phyloP scores from a whole-genome alignment of 164 flowering plant genomes.

The Liriodendron chinense region DNA sequence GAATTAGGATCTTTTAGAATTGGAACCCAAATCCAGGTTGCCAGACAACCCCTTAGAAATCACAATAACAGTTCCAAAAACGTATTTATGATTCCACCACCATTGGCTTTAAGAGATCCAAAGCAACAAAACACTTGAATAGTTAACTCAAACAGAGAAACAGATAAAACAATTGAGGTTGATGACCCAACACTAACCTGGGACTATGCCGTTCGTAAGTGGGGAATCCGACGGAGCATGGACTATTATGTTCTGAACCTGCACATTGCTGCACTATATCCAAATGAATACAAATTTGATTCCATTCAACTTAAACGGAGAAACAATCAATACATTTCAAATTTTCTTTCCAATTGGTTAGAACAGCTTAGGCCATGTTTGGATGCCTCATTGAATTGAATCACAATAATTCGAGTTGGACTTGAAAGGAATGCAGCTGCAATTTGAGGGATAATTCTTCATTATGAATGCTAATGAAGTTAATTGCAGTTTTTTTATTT shows the following conservation, averaged over 20 bases:
- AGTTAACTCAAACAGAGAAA: neutral
- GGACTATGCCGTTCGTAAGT: conserved; percentile 55
- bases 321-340: neutral
- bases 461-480: neutral
- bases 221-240: conserved; percentile 58
- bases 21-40: no score
- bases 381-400: no score
- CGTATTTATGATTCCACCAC: neutral
- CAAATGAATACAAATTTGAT: neutral
- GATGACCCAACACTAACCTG: conserved; percentile 41
- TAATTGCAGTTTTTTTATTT: neutral
- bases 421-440: no score
- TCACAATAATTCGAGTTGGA: no score
- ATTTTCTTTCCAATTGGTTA: no score
- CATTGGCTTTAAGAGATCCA: no score
- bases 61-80: no score
- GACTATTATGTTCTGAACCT: conserved; percentile 44
- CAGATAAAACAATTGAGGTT: neutral
- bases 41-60: no score
- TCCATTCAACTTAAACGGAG: neutral
- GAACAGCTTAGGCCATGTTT: no score
- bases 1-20: no score
- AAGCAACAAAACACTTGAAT: no score
- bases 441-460: no score
- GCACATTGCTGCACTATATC: conserved; percentile 51